Percentiles rank a stretch among this genome's conserved stretches.
Conservation (phyloP, 192 early-diverging fungal genomes). For the Coemansia asiatica region DNA sequence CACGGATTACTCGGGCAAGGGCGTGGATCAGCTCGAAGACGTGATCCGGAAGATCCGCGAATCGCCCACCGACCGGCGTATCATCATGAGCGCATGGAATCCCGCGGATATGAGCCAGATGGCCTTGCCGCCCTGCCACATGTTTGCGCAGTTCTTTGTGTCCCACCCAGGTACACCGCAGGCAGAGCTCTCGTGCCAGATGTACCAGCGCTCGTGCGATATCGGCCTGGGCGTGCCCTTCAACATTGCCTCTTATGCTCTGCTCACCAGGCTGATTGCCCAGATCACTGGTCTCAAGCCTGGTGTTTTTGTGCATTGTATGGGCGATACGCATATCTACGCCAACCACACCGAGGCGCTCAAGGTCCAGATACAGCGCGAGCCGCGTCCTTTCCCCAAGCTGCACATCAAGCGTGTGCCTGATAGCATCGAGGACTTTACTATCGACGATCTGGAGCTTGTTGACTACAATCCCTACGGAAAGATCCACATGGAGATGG, state of each 20-base stretch:
- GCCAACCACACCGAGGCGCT: conserved; percentile 86
- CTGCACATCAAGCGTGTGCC: conserved; percentile 63
- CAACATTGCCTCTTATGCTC: conserved; percentile 95
- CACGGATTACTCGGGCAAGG: conserved; percentile 83
- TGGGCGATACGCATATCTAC: conserved; percentile 98
- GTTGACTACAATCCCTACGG: conserved; percentile 82
- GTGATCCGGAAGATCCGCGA: conserved; percentile 84
- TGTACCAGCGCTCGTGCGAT: conserved; percentile 96
- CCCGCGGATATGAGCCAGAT: conserved; percentile 85
- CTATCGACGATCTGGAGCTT: conserved; percentile 75
- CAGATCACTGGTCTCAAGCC: conserved; percentile 80
- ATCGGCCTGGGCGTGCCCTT: conserved; percentile 97
- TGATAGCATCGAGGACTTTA: conserved; percentile 70
- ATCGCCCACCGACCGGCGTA: conserved; percentile 85
- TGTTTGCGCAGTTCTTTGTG: conserved; percentile 97
- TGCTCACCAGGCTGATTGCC: conserved; percentile 88
- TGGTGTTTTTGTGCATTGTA: conserved; percentile 84
- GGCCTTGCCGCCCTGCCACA: conserved; percentile 97
- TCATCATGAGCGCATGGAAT: conserved; percentile 97
- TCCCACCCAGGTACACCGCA: conserved; percentile 62
- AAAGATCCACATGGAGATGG: conserved; percentile 94
- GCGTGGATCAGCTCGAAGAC: conserved; percentile 89
- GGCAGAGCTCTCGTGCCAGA: conserved; percentile 78
- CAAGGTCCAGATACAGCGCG: conserved; percentile 71
- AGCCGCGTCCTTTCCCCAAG: conserved; percentile 80